Base-by-base conservation (phyloP, 2,329 filamentous ascomycete species). In the Paraphaeosphaeria sporulosa region DNA sequence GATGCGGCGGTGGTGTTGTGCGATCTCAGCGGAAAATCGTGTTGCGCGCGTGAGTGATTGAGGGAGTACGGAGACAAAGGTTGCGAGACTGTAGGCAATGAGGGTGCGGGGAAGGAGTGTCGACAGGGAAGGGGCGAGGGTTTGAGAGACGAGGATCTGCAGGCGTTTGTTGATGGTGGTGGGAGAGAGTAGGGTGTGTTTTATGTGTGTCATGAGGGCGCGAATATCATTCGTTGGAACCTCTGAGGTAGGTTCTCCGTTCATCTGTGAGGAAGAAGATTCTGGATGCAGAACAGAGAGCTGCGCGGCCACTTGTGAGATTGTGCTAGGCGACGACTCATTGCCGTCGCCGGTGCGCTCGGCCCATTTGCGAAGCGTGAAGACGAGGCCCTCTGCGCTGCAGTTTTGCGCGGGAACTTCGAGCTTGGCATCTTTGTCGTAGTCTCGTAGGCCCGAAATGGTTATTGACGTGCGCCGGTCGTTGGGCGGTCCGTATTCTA, bases 401-500 rank as follows among this genome's bases (percentile, higher is more conserved):
- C 65, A 65, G 25, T 68, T 53, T 30, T 59, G 42, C 5, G 19
- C 32, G 12, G 69, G 70, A 19, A 76, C 71, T 1, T 53, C n/a
- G 25, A 49, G 56, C 4, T 69, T 55, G 9, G 64, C 61, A 12
- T 61, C 55, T 50, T 64, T 48, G 38, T 5, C 71, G 51, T 68
- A 66, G n/a, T 60, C 61, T 21, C 54, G 59, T 17, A 74, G 32
- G 2, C 64, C 66, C 54, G 64, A 75, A 12, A 78, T 64, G n/a
- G 57, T 65, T 32, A 85, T 64, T 0, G 70, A 77, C 0, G 76
- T 71, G n/a, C 73, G 72, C 55, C 85, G 80, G 27, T 83, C 79
- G 3, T 80, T 78, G 8, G 78, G 71, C 7, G 83, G 83, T 0
- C 80, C 79, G 67, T 88, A 88, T 61, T 88, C 84, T 15, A 87